Conservation (phyloP, 2,329 filamentous ascomycete genomes). For the Sphaceloma murrayae region DNA sequence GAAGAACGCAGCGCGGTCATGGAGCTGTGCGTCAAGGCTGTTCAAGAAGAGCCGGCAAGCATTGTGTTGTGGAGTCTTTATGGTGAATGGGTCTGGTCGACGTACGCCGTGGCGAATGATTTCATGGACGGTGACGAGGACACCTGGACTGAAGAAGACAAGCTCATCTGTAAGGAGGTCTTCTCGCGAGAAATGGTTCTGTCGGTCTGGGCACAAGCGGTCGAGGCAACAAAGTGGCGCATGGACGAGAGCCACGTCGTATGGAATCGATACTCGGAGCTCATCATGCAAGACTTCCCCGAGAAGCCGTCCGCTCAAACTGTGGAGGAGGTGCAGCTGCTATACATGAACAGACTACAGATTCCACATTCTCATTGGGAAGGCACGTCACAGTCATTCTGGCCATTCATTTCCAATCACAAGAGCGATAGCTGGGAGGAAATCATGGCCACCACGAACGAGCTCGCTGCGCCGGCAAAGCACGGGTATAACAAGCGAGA, state of each 20-base stretch:
- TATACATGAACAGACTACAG: conserved; percentile 61
- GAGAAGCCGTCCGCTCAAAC: conserved; percentile 46
- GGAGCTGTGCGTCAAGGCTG: conserved; percentile 62
- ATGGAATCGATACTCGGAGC: conserved; percentile 69
- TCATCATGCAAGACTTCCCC: conserved; percentile 59
- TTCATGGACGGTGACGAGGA: conserved; percentile 38
- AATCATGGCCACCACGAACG: conserved; percentile 60
- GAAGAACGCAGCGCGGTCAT: conserved; percentile 60
- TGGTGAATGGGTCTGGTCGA: conserved; percentile 65
- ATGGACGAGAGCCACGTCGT: conserved; percentile 67
- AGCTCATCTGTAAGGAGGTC: conserved; percentile 56
- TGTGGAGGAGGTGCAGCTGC: conserved; percentile 55
- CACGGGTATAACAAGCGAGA: conserved; percentile 55
- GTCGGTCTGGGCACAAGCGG: conserved; percentile 61
- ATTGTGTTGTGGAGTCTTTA: conserved; percentile 67
- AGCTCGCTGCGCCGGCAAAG: conserved; percentile 55
- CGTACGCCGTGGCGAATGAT: conserved; percentile 56
- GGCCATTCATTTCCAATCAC: conserved; percentile 62
- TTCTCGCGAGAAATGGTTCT: conserved; percentile 60
- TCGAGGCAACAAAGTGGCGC: conserved; percentile 62
- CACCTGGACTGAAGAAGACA: conserved; percentile 55
- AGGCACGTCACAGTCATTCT: conserved; percentile 64
- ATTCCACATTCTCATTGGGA: conserved; percentile 69
- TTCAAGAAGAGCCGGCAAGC: conserved; percentile 62
- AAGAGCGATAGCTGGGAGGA: conserved; percentile 57